Percentiles rank a stretch among this genome's conserved stretches.
phyloP scores from a whole-genome alignment of 257 asterid species.

The Petrea volubilis region DNA sequence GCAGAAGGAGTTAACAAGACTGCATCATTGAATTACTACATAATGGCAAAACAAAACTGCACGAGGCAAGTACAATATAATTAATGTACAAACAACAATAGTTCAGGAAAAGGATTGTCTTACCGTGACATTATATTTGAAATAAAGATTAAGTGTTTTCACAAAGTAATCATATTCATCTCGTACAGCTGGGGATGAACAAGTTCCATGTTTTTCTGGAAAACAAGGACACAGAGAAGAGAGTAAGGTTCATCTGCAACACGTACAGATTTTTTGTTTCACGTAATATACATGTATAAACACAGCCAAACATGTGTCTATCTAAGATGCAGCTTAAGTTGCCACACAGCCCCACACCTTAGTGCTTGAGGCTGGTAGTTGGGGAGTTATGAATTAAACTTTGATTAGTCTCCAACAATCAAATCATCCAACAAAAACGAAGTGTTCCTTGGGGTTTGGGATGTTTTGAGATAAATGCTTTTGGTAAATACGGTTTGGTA shows the following conservation, averaged over 20 bases:
- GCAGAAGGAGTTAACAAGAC: no score
- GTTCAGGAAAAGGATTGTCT: conserved; percentile 24
- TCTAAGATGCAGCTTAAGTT: neutral
- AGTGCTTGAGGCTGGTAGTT: neutral
- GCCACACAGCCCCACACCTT: neutral
- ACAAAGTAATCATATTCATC: conserved; percentile 73
- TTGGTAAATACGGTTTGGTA: no score
- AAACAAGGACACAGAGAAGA: conserved; percentile 8
- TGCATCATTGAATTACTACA: neutral
- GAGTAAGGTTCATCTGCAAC: conserved; percentile 16
- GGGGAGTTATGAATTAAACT: neutral
- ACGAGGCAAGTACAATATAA: conserved; percentile 3
- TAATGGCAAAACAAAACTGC: neutral
- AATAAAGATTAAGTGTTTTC: conserved; percentile 66
- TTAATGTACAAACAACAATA: neutral
- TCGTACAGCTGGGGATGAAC: conserved; percentile 58
- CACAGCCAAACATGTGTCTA: neutral
- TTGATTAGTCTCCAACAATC: neutral
- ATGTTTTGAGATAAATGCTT: no score
- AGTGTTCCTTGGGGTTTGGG: no score
- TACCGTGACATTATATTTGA: conserved; percentile 89
- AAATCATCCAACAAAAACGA: neutral
- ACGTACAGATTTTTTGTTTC: neutral
- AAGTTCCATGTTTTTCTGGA: conserved; percentile 95
- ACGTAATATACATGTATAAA: neutral